Evolutionary conservation across 2,329 filamentous ascomycete species (phyloP).

Genomic region (Fusarium continuum): DNA sequence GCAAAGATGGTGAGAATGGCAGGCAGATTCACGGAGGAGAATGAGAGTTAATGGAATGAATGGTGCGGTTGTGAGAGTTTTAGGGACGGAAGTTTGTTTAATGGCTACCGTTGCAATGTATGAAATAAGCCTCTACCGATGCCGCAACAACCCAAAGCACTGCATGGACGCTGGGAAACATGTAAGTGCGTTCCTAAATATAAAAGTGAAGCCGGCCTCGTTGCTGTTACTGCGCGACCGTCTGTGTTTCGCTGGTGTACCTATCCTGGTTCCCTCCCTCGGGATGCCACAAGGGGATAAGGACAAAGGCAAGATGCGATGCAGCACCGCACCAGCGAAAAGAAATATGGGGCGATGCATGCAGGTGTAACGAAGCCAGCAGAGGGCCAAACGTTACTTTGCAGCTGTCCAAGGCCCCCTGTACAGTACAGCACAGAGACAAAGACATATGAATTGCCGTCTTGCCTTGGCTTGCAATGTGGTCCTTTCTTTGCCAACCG

Average conservation of each 20-base stretch:
- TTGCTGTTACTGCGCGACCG: slow-evolving; percentile 13
- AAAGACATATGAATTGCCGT: not conserved
- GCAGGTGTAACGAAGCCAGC: slow-evolving; percentile 36
- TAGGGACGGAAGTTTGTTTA: not conserved
- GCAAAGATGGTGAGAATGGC: not conserved
- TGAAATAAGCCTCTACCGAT: not conserved
- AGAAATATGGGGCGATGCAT: slow-evolving; percentile 19
- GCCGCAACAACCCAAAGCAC: not conserved
- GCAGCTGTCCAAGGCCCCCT: slow-evolving; percentile 21
- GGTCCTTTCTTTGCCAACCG: not conserved
- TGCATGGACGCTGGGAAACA: not conserved
- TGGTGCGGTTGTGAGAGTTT: not conserved
- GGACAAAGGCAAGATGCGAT: not conserved
- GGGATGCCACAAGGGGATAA: slow-evolving; percentile 33
- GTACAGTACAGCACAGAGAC: slow-evolving; percentile 4
- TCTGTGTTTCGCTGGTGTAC: slow-evolving; percentile 20
- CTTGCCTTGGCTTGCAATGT: not conserved
- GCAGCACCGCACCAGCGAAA: not conserved
- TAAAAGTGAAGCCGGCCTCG: slow-evolving; percentile 9
- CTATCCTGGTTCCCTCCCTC: slow-evolving; percentile 23
- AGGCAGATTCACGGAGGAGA: not conserved
- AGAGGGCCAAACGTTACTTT: slow-evolving; percentile 31
- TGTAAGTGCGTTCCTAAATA: slow-evolving; percentile 18
- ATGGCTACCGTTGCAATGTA: not conserved
- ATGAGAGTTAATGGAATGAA: not conserved